phyloP scores from a whole-genome alignment of 805 yeast species.

The Wickerhamomyces subpelliculosus region DNA sequence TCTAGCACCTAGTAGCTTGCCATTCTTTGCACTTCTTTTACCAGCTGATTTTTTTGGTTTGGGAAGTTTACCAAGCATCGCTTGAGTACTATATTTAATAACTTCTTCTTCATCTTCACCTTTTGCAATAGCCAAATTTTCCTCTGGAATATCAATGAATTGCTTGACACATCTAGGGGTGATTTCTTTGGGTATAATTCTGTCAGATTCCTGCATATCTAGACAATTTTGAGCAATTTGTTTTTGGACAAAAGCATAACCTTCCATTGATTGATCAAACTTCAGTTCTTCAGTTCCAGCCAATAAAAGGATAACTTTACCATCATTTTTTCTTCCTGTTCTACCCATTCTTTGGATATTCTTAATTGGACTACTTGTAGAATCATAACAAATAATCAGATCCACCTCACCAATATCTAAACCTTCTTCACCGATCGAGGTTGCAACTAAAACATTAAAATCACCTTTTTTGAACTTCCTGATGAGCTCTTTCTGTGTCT shows the following conservation, averaged over 20 bases:
- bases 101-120: conserved; percentile 63
- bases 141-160: conserved; percentile 62
- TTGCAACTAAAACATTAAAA: conserved; percentile 82
- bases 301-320: conserved; percentile 68
- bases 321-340: conserved; percentile 93
- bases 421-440: conserved; percentile 98
- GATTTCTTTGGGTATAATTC: conserved; percentile 58
- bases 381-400: conserved; percentile 84
- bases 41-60: conserved; percentile 7
- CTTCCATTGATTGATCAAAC: conserved; percentile 78
- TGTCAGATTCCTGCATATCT: conserved; percentile 41
- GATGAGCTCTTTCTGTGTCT: conserved; percentile 74
- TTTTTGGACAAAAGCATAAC: conserved; percentile 71
- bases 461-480: conserved; percentile 65
- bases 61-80: conserved; percentile 39
- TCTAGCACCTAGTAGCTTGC: conserved; percentile 3
- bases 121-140: conserved; percentile 47
- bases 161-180: conserved; percentile 52
- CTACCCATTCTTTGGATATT: conserved; percentile 96
- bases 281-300: conserved; percentile 73
- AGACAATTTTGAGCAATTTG: conserved; percentile 47
- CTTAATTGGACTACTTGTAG: conserved; percentile 89
- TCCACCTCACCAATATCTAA: conserved; percentile 98
- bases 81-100: conserved; percentile 58
- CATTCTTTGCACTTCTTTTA: conserved; percentile 11